These are phyloP conservation scores for Nakazawaea pomicola DNA, from an alignment of 805 yeast species.

Conservation along the genomic window DNA sequence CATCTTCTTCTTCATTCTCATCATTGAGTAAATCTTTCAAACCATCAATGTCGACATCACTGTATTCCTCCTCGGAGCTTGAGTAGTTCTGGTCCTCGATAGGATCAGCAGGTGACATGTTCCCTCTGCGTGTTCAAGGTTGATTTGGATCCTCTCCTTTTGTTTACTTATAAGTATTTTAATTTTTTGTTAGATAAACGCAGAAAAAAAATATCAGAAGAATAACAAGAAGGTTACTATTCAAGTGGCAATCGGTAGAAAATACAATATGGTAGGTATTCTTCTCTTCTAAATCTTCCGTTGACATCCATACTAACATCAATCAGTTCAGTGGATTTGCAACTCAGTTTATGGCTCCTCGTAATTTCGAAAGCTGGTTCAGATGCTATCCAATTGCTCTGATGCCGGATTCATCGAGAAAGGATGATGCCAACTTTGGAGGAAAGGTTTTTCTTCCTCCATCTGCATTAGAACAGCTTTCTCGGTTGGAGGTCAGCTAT, in stretches of 20 bases:
- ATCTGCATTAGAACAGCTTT: constrained; percentile 80
- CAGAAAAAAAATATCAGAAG: neutral
- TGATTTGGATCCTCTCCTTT: no score
- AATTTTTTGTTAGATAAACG: no score
- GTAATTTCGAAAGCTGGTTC: constrained; percentile 76
- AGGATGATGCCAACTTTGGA: constrained; percentile 82
- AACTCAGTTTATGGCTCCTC: constrained; percentile 16
- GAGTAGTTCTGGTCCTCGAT: no score
- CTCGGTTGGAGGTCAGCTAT: constrained; percentile 87
- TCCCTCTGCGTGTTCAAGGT: no score
- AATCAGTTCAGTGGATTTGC: constrained; percentile 14
- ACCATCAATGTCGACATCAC: constrained; percentile 20
- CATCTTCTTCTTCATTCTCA: constrained; percentile 18
- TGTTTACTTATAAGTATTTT: no score
- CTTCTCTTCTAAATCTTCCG: neutral
- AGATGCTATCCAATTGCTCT: constrained; percentile 88
- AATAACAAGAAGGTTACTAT: neutral
- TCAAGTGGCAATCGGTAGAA: neutral
- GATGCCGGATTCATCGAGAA: constrained; percentile 74
- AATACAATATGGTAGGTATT: constrained; percentile 2
- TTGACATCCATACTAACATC: neutral
- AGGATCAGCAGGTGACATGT: no score
- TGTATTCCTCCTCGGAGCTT: constrained; percentile 6
- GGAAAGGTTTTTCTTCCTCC: constrained; percentile 96
- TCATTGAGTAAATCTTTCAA: constrained; percentile 22